Percentiles rank a stretch among this genome's conserved stretches.
phyloP scores from a whole-genome alignment of 1,139 yeast genomes.

The Hemisphaericaspora xylanilytica region DNA sequence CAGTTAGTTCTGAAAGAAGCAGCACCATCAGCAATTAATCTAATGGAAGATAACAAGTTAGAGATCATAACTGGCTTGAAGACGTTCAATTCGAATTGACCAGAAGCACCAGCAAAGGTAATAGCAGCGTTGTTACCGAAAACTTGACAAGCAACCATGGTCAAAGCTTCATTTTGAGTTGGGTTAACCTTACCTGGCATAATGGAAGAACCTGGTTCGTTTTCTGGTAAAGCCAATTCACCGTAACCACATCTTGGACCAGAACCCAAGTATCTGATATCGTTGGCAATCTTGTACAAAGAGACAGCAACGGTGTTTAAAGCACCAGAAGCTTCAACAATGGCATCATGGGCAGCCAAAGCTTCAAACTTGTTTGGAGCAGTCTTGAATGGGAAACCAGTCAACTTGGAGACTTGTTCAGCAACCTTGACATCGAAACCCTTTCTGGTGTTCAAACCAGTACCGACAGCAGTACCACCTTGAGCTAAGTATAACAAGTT shows the following conservation, averaged over 20 bases:
- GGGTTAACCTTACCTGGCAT: constrained; percentile 99
- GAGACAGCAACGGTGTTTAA: constrained; percentile 93
- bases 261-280: constrained; percentile 95
- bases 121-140: constrained; percentile 95
- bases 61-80: constrained; percentile 95
- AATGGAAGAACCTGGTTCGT: constrained; percentile 98
- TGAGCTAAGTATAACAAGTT: constrained; percentile 84
- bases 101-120: constrained; percentile 97
- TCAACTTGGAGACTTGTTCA: constrained; percentile 70
- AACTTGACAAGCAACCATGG: constrained; percentile 97
- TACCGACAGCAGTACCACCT: constrained; percentile 99
- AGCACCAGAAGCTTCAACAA: constrained; percentile 97
- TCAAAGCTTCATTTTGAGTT: constrained; percentile 97
- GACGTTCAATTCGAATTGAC: constrained; percentile 97
- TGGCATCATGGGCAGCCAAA: constrained; percentile 96
- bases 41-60: constrained; percentile 81
- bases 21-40: constrained; percentile 86
- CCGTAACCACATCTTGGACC: constrained; percentile 99
- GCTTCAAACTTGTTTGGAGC: constrained; percentile 99
- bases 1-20: constrained; percentile 90
- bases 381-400: constrained; percentile 85
- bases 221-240: constrained; percentile 91
- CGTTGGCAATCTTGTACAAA: constrained; percentile 93
- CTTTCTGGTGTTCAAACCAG: constrained; percentile 89
- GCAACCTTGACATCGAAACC: constrained; percentile 89